Conservation (phyloP, 2,329 filamentous ascomycete genomes). For the Passalora sequoiae region DNA sequence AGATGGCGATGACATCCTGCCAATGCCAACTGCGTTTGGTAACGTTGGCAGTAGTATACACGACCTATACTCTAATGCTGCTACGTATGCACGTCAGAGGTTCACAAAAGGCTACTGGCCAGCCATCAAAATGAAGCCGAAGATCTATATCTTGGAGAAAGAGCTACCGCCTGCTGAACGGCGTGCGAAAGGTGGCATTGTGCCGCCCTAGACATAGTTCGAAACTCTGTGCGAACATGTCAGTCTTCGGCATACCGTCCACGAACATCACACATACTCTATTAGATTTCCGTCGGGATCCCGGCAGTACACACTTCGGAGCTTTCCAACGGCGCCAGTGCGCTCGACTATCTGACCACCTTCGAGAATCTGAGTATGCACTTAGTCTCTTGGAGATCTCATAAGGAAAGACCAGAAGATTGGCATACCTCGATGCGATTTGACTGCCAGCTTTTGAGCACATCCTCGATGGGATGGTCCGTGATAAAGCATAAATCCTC, state of each 20-base stretch:
- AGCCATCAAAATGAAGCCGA: slow-evolving; percentile 50
- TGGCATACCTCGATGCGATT: slow-evolving; percentile 43
- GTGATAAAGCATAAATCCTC: slow-evolving; percentile 58
- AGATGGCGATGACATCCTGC: slow-evolving; percentile 20
- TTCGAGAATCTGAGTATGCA: slow-evolving; percentile 34
- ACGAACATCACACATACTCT: slow-evolving; percentile 50
- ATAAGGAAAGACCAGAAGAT: too few species aligned
- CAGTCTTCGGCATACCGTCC: too few species aligned
- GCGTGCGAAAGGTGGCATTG: slow-evolving; percentile 3
- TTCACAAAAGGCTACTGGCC: slow-evolving; percentile 52
- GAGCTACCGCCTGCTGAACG: slow-evolving; percentile 15
- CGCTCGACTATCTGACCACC: slow-evolving; percentile 49
- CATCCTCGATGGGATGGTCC: slow-evolving; percentile 45
- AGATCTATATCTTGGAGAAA: slow-evolving; percentile 48
- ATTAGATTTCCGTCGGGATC: slow-evolving; percentile 60
- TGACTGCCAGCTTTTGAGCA: slow-evolving; percentile 41
- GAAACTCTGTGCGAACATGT: slow-evolving; percentile 27
- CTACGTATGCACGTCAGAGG: slow-evolving; percentile 21
- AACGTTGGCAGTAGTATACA: slow-evolving; percentile 10
- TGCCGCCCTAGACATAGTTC: slow-evolving; percentile 26
- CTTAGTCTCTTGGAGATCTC: slow-evolving; percentile 8
- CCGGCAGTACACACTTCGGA: slow-evolving; percentile 56
- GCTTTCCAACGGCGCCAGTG: slow-evolving; percentile 51
- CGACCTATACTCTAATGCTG: slow-evolving; percentile 15
- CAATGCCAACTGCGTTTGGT: slow-evolving; percentile 15